phyloP scores from a whole-genome alignment of 2,329 filamentous ascomycete genomes.

The Trichophyton rubrum region DNA sequence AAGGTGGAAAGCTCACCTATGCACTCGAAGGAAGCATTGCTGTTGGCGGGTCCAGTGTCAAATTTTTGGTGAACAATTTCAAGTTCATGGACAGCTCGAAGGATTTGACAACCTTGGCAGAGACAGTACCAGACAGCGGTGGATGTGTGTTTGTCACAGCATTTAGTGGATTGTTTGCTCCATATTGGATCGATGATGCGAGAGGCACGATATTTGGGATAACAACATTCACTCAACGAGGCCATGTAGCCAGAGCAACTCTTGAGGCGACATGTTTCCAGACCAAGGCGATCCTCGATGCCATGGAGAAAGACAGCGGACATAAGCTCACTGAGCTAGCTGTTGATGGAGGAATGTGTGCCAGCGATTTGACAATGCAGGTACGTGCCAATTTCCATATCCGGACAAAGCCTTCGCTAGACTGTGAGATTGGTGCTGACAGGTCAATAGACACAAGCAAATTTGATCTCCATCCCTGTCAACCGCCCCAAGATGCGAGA shows the following conservation, averaged over 20 bases:
- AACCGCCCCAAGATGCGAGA: constrained; percentile 80
- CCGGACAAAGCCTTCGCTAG: background rate
- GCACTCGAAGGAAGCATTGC: constrained; percentile 76
- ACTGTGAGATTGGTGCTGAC: background rate
- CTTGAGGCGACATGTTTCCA: constrained; percentile 88
- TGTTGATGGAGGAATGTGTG: constrained; percentile 83
- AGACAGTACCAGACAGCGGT: constrained; percentile 60
- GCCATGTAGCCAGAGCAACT: constrained; percentile 78
- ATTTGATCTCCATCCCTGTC: constrained; percentile 73
- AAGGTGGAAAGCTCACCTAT: constrained; percentile 46
- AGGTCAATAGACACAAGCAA: constrained; percentile 56
- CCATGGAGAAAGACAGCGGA: constrained; percentile 78
- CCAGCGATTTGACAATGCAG: constrained; percentile 81
- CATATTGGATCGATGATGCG: constrained; percentile 91
- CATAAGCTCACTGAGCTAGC: constrained; percentile 62
- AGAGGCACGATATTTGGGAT: constrained; percentile 77
- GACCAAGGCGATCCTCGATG: constrained; percentile 80
- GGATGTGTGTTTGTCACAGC: constrained; percentile 81
- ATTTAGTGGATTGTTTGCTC: constrained; percentile 80
- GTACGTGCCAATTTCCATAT: constrained; percentile 24
- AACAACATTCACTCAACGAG: constrained; percentile 71
- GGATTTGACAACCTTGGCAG: constrained; percentile 53
- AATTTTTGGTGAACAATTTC: constrained; percentile 57
- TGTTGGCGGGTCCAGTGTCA: constrained; percentile 70
- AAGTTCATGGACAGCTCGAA: constrained; percentile 49